Evolutionary conservation across 306 rosid species (phyloP), one percentile per base, ranked within the genome.

Genomic region (Vigna angularis): DNA sequence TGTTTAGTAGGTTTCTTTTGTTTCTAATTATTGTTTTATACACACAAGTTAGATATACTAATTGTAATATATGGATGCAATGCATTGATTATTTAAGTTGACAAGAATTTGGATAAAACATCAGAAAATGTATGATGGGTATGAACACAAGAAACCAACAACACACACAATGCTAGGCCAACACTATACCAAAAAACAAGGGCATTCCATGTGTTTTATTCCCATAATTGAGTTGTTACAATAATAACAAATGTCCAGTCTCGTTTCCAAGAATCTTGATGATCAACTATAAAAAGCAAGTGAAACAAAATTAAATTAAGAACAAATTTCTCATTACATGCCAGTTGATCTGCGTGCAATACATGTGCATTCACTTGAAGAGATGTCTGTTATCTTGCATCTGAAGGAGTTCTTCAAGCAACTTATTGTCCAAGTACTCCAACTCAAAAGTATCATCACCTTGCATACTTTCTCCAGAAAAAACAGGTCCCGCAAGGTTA

Each of bases 331-430:
- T 26, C 22, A 65, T 65, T 64, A 65, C 36, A 18, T 17, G 50
- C 1, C 45, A 16, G 2, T 59, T 59, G 17, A 32, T 30, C 67
- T 63, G 12, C 47, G 28, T 26, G 28, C 28, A 26, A 26, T 26
- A 26, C 45, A 15, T 63, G 26, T 62, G 22, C 38, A 17, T 65
- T 65, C 70, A 66, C 44, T 52, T 51, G 7, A 20, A 22, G 4
- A 48, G 6, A 13, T 30, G 56, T 57, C 49, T 61, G 1, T 72
- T 82, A 7, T 75, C 89, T 17, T 67, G 79, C n/a, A 79, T 38
- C 22, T 79, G 88, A 70, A 94, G 96, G 56, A 94, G 91, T 82
- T 90, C 91, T 50, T 94, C 97, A 82, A 94, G 83, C 63, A 92
- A 53, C 58, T 87, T 84, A 68, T 83, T 86, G 16, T 92, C 97